These are phyloP conservation scores for Cylindrotheca closterium DNA, from an alignment of 108 stramenopile species.

Conservation along the genomic window DNA sequence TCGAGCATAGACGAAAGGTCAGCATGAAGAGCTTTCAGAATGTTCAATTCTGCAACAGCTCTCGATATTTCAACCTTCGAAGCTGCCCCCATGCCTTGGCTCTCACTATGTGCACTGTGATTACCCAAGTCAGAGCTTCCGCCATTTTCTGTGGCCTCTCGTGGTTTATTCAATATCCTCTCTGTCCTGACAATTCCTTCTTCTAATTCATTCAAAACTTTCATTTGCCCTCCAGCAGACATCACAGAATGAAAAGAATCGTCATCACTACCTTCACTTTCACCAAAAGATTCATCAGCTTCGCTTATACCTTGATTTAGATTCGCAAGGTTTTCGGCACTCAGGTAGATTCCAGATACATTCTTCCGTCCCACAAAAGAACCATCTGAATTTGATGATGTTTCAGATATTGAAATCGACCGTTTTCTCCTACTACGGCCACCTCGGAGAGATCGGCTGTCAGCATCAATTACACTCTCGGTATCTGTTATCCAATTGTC, in stretches of 20 bases:
- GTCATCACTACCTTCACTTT: conserved; percentile 35
- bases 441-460: conserved; percentile 12
- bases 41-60: conserved; percentile 43
- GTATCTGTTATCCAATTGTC: conserved; percentile 49
- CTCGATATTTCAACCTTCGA: conserved; percentile 30
- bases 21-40: conserved; percentile 32
- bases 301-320: conserved; percentile 45
- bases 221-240: conserved; percentile 38
- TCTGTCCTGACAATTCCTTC: conserved; percentile 25
- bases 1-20: conserved; percentile 24
- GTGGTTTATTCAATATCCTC: conserved; percentile 10
- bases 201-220: conserved; percentile 39
- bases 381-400: conserved; percentile 47
- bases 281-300: conserved; percentile 32
- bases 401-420: conserved; percentile 48
- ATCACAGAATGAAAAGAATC: conserved; percentile 68
- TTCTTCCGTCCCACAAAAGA: conserved; percentile 18
- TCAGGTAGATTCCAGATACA: conserved; percentile 37
- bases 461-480: conserved; percentile 40
- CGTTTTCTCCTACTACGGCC: conserved; percentile 22
- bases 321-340: conserved; percentile 61
- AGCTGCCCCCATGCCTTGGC: conserved; percentile 6
- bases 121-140: conserved; percentile 4
- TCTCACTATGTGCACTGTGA: conserved; percentile 3
- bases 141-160: conserved; percentile 1